Base-by-base conservation (phyloP, 768 basidiomycete genomes). In the Grammothele lineata region DNA sequence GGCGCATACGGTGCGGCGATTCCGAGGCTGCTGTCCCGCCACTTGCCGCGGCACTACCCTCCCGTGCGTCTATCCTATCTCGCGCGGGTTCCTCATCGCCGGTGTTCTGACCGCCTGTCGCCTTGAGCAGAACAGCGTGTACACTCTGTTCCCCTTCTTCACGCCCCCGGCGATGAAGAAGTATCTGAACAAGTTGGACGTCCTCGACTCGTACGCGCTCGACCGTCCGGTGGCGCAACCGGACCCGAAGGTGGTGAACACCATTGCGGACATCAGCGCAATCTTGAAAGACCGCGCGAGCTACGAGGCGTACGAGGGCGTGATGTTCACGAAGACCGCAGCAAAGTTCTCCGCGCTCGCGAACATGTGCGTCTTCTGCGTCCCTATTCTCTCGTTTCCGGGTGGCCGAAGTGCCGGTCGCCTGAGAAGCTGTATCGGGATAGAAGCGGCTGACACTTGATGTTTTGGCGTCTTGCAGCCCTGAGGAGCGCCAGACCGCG, bases 91-190 rank as follows among this genome's bases (percentile, higher is more conserved):
- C 15, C n/a, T 14, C 8, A 17, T 36, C 17, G n/a, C n/a, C n/a
- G n/a, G n/a, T 6, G 18, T 9, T 36, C 15, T 36, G 35, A 36
- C 17, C 35, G 8, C 6, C n/a, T n/a, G 10, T 23, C 27, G 12
- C 3, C 32, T 17, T 5, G 23, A n/a, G 17, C 35, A 53, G 51
- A 41, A 76, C 14, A 85, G 81, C 10, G 73, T 74, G 3, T 87
- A 88, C 57, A 87, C 80, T 1, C 82, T 85, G 59, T 92, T 92
- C 75, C 89, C 91, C 9, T 85, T 93, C 74, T 59, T 85, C 57
- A 77, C 76, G 4, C 88, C 89, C 25, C 58, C 59, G 15, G 65
- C 53, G 47, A 75, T 82, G 71, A 60, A 73, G 52, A 52, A 63
- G 2, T 58, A 62, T 38, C 57, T 85, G 48, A 48, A 47, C 37